Percentiles rank a stretch among this genome's conserved stretches.
Evolutionary conservation across 768 basidiomycete species (phyloP).

Genomic region (Botryobasidium botryosum): DNA sequence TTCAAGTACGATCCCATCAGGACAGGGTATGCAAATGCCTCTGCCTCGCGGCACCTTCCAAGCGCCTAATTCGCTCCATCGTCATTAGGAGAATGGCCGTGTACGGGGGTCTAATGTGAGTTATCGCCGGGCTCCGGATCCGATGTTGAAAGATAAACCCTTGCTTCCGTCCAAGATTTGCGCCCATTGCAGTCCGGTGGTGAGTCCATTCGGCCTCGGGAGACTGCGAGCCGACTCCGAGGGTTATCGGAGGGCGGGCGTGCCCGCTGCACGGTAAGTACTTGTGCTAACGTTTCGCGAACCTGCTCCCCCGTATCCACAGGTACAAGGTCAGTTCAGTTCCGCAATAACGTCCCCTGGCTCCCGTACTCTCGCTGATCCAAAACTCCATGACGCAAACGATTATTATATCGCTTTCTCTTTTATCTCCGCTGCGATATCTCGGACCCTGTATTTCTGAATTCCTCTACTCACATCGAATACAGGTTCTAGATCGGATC

Average conservation of each 20-base stretch:
- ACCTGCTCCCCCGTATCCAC: too few relatives aligned
- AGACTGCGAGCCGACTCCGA: not conserved
- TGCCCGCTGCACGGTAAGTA: too few relatives aligned
- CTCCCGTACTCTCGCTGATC: too few relatives aligned
- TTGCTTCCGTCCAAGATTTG: not conserved
- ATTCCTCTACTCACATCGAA: too few relatives aligned
- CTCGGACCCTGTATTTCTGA: too few relatives aligned
- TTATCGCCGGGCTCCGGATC: not conserved
- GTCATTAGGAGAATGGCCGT: conserved; percentile 4
- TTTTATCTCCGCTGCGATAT: not conserved
- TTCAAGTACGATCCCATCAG: conserved; percentile 42
- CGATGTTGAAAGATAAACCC: not conserved
- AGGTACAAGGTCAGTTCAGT: conserved; percentile 1
- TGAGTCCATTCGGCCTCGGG: too few relatives aligned
- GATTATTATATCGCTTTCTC: too few relatives aligned
- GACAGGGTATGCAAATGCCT: conserved; percentile 3
- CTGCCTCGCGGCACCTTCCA: not conserved
- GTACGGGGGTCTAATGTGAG: conserved; percentile 8
- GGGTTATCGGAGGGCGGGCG: too few relatives aligned
- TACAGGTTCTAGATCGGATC: not conserved
- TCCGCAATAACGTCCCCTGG: too few relatives aligned
- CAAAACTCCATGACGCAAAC: too few relatives aligned
- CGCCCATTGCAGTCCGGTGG: conserved; percentile 6
- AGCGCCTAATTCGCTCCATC: not conserved
- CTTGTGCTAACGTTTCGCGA: too few relatives aligned